Conservation (phyloP, 371 early-diverging fungal species). For the Circinella minor region DNA sequence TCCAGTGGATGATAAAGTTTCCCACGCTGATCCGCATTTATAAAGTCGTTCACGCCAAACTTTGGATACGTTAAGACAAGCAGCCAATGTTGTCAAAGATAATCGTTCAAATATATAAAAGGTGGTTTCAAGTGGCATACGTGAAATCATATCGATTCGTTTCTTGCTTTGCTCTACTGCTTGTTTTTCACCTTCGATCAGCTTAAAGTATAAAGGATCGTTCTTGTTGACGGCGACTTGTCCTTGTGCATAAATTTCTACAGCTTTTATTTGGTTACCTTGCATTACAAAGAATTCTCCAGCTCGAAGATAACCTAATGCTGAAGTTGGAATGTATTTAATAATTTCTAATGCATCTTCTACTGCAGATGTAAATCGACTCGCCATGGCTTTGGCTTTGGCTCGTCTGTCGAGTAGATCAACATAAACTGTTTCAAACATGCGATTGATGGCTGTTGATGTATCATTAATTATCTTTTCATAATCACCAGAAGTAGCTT, state of each 20-base stretch:
- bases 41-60: constrained; percentile 10
- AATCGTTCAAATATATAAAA: constrained; percentile 8
- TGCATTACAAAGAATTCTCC: neutral
- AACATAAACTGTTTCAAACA: constrained; percentile 2
- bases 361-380: neutral
- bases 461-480: neutral
- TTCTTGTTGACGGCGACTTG: neutral
- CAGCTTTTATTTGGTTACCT: neutral
- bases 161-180: neutral
- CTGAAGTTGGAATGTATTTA: neutral
- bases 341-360: neutral
- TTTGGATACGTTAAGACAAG: constrained; percentile 9
- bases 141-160: constrained; percentile 9
- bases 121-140: neutral
- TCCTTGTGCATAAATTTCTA: neutral
- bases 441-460: neutral
- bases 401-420: constrained; percentile 7
- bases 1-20: neutral
- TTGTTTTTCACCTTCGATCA: constrained; percentile 1
- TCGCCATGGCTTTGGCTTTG: neutral
- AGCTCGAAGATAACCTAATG: constrained; percentile 3
- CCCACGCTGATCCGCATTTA: constrained; percentile 4
- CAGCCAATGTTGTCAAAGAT: neutral
- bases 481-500: neutral
- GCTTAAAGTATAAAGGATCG: neutral